Conservation (phyloP, 768 basidiomycete species). For the Amanita polypyramis region DNA sequence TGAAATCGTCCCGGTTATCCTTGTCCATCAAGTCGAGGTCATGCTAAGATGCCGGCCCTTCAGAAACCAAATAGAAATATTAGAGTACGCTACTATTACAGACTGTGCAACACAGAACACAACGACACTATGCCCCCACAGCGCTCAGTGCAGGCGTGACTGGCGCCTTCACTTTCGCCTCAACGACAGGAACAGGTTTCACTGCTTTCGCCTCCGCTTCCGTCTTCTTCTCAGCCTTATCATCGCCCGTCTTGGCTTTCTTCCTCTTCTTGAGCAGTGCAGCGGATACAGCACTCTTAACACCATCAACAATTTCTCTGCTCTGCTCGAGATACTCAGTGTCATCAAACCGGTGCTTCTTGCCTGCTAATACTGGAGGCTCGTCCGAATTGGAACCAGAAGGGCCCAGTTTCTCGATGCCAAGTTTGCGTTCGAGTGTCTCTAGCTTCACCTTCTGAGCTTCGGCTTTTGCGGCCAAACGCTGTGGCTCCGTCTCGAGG, state of each 20-base stretch:
- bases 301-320: slow-evolving; percentile 80
- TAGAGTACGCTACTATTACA: neutral
- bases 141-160: slow-evolving; percentile 14
- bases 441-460: slow-evolving; percentile 78
- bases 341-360: slow-evolving; percentile 88
- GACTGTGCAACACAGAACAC: slow-evolving; percentile 4
- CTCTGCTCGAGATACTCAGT: slow-evolving; percentile 88
- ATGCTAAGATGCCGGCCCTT: neutral
- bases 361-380: slow-evolving; percentile 45
- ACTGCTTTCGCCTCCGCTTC: slow-evolving; percentile 54
- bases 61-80: neutral
- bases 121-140: slow-evolving; percentile 18
- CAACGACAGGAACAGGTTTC: neutral
- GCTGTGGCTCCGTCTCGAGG: slow-evolving; percentile 74
- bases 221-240: slow-evolving; percentile 47
- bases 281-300: slow-evolving; percentile 80
- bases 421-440: slow-evolving; percentile 74
- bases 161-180: neutral
- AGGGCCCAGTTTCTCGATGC: slow-evolving; percentile 34
- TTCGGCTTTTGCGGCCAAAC: slow-evolving; percentile 68
- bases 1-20: slow-evolving; percentile 75
- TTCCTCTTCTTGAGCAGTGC: slow-evolving; percentile 24
- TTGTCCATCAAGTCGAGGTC: slow-evolving; percentile 35
- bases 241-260: slow-evolving; percentile 11
- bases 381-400: slow-evolving; percentile 21